Percentiles rank a stretch among this genome's conserved stretches.
These are phyloP conservation scores for Boechera divaricarpa DNA, from an alignment of 345 rosid species.

Conservation along the genomic window DNA sequence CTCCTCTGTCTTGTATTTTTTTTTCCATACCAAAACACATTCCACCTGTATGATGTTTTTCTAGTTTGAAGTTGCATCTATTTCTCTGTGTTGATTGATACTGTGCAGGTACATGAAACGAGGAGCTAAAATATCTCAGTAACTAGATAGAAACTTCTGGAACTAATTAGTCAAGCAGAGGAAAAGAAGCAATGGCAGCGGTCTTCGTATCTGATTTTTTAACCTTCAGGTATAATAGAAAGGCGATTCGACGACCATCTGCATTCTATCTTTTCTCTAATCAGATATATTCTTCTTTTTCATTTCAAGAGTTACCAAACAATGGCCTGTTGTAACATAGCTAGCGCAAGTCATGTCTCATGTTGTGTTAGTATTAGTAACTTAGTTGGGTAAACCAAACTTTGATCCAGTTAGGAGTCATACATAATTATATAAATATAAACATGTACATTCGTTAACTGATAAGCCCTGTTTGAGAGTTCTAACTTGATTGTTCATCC, in stretches of 20 bases:
- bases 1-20: constrained; percentile 29
- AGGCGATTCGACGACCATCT: constrained; percentile 29
- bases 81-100: constrained; percentile 9
- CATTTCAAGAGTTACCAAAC: constrained; percentile 11
- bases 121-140: constrained; percentile 26
- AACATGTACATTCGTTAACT: not conserved
- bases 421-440: constrained; percentile 6
- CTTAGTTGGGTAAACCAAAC: constrained; percentile 26
- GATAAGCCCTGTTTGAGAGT: not conserved
- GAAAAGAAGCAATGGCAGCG: constrained; percentile 27
- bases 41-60: constrained; percentile 6
- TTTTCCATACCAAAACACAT: constrained; percentile 8
- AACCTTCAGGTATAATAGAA: constrained; percentile 25
- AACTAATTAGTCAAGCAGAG: constrained; percentile 30
- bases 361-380: constrained; percentile 37
- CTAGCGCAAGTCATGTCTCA: constrained; percentile 29
- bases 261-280: constrained; percentile 8
- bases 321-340: constrained; percentile 40
- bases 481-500: constrained; percentile 6
- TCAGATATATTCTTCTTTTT: constrained; percentile 20
- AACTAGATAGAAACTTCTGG: constrained; percentile 26
- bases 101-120: constrained; percentile 41
- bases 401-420: constrained; percentile 21
- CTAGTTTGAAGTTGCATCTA: constrained; percentile 25
- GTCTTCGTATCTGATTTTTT: constrained; percentile 12